A percentile compares a stretch with the other conserved stretches of the same genome.
phyloP scores from a whole-genome alignment of 345 rosid genomes.

The Streptanthus diversifolius region DNA sequence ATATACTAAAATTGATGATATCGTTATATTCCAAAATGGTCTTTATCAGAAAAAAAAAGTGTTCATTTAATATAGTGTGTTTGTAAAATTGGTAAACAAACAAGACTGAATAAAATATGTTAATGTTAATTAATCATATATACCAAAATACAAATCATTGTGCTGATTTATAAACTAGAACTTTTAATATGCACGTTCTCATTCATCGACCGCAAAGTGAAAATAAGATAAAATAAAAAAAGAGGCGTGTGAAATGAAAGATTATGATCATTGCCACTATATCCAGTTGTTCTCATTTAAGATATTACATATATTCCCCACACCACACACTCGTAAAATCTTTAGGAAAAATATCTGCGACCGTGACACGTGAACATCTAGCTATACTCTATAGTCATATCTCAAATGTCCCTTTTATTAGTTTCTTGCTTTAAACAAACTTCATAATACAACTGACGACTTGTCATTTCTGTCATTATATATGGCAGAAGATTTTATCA shows the following conservation, averaged over 20 bases:
- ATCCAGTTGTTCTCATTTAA: background rate
- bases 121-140: no score
- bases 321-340: background rate
- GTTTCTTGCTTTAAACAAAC: conserved; percentile 16
- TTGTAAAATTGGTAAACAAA: no score
- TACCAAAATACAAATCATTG: background rate
- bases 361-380: background rate
- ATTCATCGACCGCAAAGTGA: background rate
- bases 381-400: background rate
- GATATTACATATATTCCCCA: background rate
- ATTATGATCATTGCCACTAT: background rate
- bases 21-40: no score
- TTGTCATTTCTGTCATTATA: background rate
- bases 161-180: background rate
- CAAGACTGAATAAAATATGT: no score
- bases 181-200: background rate
- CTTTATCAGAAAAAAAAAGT: no score
- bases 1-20: no score
- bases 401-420: background rate
- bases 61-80: no score
- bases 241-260: background rate
- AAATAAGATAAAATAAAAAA: background rate
- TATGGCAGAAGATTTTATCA: background rate
- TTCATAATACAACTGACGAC: conserved; percentile 4
- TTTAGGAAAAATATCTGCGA: background rate